These are phyloP conservation scores for Emmonsiellopsis sp. DNA, from an alignment of 2,329 filamentous ascomycete genomes.

Conservation along the genomic window DNA sequence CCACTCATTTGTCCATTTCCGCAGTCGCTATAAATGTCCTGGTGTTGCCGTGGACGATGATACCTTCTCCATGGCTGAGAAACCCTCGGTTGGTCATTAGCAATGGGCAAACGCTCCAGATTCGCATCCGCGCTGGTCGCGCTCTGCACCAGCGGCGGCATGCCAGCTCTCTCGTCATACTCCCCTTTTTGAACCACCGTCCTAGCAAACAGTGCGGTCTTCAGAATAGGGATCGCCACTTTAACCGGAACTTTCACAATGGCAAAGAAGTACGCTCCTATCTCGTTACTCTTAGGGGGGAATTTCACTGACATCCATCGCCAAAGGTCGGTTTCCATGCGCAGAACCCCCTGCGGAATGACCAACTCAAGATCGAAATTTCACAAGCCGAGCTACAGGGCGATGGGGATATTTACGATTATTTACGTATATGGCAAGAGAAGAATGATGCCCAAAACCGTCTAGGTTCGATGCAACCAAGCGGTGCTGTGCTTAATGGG, in stretches of 20 bases:
- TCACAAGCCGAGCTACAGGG: conserved; percentile 25
- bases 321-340: conserved; percentile 2
- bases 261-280: neutral
- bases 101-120: conserved; percentile 7
- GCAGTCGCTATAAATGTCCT: neutral
- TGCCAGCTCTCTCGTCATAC: neutral
- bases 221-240: neutral
- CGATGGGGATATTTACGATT: conserved; percentile 31
- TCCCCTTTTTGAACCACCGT: neutral
- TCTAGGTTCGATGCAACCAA: conserved; percentile 7
- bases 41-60: conserved; percentile 1
- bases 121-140: conserved; percentile 9
- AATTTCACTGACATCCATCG: neutral
- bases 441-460: neutral
- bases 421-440: conserved; percentile 31
- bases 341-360: neutral
- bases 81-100: conserved; percentile 8
- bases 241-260: neutral
- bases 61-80: conserved; percentile 4
- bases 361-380: conserved; percentile 17
- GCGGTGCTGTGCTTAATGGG: neutral
- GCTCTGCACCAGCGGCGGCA: conserved; percentile 8
- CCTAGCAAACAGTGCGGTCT: neutral
- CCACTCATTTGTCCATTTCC: too few relatives aligned
- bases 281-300: neutral